A percentile compares a stretch with the other conserved stretches of the same genome.
These are phyloP conservation scores for Candida dubliniensis DNA, from an alignment of 1,139 yeast genomes.

Conservation along the genomic window DNA sequence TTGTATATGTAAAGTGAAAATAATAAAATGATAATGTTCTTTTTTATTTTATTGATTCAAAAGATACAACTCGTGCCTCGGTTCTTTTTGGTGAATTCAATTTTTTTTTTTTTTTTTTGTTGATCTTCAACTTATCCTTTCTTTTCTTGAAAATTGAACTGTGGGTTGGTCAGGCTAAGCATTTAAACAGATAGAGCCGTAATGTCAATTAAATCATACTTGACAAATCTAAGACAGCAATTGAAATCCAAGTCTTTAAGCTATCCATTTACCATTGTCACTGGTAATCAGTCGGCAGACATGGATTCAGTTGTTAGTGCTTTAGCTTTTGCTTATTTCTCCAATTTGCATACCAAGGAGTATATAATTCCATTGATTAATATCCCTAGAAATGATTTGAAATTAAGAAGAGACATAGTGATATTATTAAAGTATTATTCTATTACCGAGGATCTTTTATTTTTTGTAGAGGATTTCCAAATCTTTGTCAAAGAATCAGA, in stretches of 20 bases:
- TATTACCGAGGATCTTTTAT: slow-evolving; percentile 50
- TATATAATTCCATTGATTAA: slow-evolving; percentile 66
- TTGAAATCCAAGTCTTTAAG: slow-evolving; percentile 16
- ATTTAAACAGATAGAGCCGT: background rate
- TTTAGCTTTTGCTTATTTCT: slow-evolving; percentile 64
- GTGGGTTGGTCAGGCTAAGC: too few relatives aligned
- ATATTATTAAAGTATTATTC: slow-evolving; percentile 50
- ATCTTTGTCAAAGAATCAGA: slow-evolving; percentile 16
- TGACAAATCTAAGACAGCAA: slow-evolving; percentile 21
- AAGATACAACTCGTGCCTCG: too few relatives aligned
- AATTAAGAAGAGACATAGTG: slow-evolving; percentile 69
- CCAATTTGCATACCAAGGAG: slow-evolving; percentile 17
- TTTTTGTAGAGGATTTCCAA: slow-evolving; percentile 65
- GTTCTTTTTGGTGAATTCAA: too few relatives aligned
- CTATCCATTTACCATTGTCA: slow-evolving; percentile 47
- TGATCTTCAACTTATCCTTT: too few relatives aligned
- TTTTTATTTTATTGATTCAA: too few relatives aligned
- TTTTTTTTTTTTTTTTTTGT: too few relatives aligned
- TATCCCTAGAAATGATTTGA: slow-evolving; percentile 64
- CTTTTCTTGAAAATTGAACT: too few relatives aligned
- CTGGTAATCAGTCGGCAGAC: slow-evolving; percentile 86
- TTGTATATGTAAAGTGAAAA: too few relatives aligned
- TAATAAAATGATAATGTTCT: too few relatives aligned
- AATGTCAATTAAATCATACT: slow-evolving; percentile 27
- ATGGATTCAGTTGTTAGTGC: slow-evolving; percentile 84